phyloP scores from a whole-genome alignment of 1,284 basidiomycete genomes.

The Boletus sp. region DNA sequence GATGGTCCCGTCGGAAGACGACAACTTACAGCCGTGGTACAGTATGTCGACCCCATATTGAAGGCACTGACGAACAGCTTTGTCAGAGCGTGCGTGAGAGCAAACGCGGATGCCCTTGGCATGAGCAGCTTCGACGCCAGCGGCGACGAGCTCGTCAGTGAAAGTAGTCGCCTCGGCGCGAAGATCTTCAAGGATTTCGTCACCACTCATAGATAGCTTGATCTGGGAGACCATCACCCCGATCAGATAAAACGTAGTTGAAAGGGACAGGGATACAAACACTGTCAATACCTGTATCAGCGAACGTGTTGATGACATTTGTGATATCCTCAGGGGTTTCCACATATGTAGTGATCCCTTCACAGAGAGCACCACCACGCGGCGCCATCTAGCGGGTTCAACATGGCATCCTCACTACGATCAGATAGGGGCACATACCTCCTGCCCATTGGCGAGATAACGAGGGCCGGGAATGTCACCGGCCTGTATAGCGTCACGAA shows the following conservation, averaged over 20 bases:
- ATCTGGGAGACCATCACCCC: slow-evolving; percentile 10
- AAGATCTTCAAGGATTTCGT: slow-evolving; percentile 35
- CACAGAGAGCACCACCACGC: slow-evolving; percentile 27
- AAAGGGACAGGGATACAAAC: slow-evolving; percentile 11
- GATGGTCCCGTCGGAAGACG: background rate
- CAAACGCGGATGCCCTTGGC: slow-evolving; percentile 32
- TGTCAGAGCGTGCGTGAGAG: slow-evolving; percentile 33
- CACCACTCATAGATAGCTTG: slow-evolving; percentile 34
- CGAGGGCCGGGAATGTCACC: slow-evolving; percentile 33
- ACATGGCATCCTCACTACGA: background rate
- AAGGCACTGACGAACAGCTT: slow-evolving; percentile 29
- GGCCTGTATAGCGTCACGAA: slow-evolving; percentile 32
- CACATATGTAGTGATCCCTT: slow-evolving; percentile 32
- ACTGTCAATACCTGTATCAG: slow-evolving; percentile 23
- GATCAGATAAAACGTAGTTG: background rate
- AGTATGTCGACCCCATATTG: slow-evolving; percentile 34
- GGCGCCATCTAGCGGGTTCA: slow-evolving; percentile 30
- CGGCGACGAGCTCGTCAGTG: slow-evolving; percentile 29
- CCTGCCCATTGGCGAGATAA: slow-evolving; percentile 31
- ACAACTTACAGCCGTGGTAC: slow-evolving; percentile 26
- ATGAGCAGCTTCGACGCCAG: slow-evolving; percentile 33
- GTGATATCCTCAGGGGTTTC: slow-evolving; percentile 25
- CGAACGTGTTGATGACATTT: slow-evolving; percentile 17
- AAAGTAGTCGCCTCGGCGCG: slow-evolving; percentile 35
- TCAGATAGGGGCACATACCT: slow-evolving; percentile 22